Base-by-base conservation (phyloP, 495 filamentous ascomycete species). In the Immersiella caudata region DNA sequence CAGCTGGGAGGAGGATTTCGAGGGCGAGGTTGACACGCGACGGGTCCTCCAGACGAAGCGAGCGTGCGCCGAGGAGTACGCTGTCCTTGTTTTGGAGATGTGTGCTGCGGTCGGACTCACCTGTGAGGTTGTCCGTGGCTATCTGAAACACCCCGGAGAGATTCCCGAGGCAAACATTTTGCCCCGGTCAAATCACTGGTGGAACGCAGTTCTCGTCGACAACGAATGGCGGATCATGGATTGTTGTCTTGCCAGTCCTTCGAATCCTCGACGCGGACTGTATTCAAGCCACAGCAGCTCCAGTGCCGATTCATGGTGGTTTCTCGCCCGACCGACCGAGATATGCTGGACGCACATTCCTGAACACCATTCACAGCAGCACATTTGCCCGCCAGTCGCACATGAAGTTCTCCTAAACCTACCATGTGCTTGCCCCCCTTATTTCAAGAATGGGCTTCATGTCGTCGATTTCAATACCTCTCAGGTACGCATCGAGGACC, bases 201-300 rank as follows among this genome's bases (percentile, higher is more conserved):
- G 95, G 95, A 99, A 99, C 73, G 89, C 93, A 1, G 93, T 99
- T 2, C 79, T 97, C 46, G 89, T 97, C 12, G 96, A 99, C 72
- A 89, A 91, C 18, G 92, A 97, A 78, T 99, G 95, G 95, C 90
- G 95, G 57, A 89, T 97, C 67, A 94, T 99, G 86, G 95, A 99
- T 76, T 96, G 92, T 73, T 93, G 93, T 21, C 83, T 99, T 33
- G 93, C 96, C 25, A 92, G 88, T 65, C 93, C 95, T 33, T 96
- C 94, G 0, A 92, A 97, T 68, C 95, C 96, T 9, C 86, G 85
- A 29, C 84, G 95, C 58, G 83, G 79, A 20, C 82, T 86, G 50
- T 97, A 96, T 72, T 96, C 94, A 8, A 88, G 87, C 68, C 85
- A 84, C 36, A 83, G 85, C 57, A 85, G 82, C 55, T 84, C 90